Percentiles rank a stretch among this genome's conserved stretches.
These are phyloP conservation scores for Aspergillus ostianus DNA, from an alignment of 495 filamentous ascomycete species.

Conservation along the genomic window DNA sequence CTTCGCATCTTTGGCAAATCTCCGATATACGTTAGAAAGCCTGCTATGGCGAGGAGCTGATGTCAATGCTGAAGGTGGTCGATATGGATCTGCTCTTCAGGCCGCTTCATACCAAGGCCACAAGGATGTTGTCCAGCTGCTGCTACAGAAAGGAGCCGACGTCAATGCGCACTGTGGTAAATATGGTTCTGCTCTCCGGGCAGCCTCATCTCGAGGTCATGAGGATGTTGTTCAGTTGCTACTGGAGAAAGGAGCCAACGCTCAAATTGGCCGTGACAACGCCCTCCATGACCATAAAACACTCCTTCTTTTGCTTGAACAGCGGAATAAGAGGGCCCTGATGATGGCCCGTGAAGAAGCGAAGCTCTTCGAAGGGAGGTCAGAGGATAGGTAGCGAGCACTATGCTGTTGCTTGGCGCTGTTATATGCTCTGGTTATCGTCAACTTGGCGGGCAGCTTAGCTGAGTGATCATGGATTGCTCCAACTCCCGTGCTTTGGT, in stretches of 20 bases:
- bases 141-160: conserved; percentile 23
- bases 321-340: no score
- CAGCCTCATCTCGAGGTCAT: conserved; percentile 15
- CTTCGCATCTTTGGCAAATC: conserved; percentile 10
- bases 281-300: no score
- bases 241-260: conserved; percentile 17
- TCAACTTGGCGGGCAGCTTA: no score
- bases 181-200: conserved; percentile 21
- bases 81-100: conserved; percentile 20
- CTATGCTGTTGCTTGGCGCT: no score
- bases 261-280: conserved; percentile 5
- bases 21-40: not conserved
- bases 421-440: no score
- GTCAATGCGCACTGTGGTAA: conserved; percentile 13
- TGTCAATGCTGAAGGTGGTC: conserved; percentile 10
- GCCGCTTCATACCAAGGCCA: conserved; percentile 18
- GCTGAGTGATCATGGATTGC: no score
- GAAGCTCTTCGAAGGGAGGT: no score
- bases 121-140: conserved; percentile 15
- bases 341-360: no score
- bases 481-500: no score
- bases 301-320: no score
- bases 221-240: conserved; percentile 17
- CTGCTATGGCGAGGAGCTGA: conserved; percentile 13
- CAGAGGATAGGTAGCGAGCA: no score